These are phyloP conservation scores for Coemansia sp. DNA, from an alignment of 192 early-diverging fungal species.

Conservation along the genomic window DNA sequence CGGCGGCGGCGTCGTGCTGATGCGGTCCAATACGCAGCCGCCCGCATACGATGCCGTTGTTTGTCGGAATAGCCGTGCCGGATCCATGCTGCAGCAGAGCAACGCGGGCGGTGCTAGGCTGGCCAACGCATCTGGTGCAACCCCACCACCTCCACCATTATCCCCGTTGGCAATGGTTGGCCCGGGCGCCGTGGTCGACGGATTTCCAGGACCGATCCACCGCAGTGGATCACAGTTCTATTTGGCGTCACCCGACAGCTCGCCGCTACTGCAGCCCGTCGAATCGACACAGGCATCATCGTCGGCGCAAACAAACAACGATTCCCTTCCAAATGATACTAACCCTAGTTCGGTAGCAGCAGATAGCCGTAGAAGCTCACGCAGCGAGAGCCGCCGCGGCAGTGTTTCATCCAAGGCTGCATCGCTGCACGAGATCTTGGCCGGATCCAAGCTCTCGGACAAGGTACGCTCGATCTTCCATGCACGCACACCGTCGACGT, in stretches of 20 bases:
- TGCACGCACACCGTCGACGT: slow-evolving; percentile 14
- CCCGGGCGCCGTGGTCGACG: slow-evolving; percentile 27
- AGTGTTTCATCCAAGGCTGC: slow-evolving; percentile 1
- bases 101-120: background rate
- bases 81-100: background rate
- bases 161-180: background rate
- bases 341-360: too few species aligned
- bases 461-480: slow-evolving; percentile 51
- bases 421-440: slow-evolving; percentile 22
- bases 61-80: background rate
- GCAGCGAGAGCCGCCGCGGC: background rate
- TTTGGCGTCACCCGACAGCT: slow-evolving; percentile 40
- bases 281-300: background rate
- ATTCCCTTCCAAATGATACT: too few species aligned
- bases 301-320: background rate
- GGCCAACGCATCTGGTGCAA: too few species aligned
- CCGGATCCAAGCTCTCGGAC: slow-evolving; percentile 18
- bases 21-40: slow-evolving; percentile 47
- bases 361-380: background rate
- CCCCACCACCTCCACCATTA: too few species aligned
- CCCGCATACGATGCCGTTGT: slow-evolving; percentile 36
- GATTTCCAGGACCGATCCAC: slow-evolving; percentile 34
- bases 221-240: slow-evolving; percentile 46
- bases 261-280: slow-evolving; percentile 16
- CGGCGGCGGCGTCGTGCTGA: slow-evolving; percentile 28